Percentiles rank a stretch among this genome's conserved stretches.
phyloP scores from a whole-genome alignment of 1,139 yeast genomes.

The Wickerhamomyces sp. region DNA sequence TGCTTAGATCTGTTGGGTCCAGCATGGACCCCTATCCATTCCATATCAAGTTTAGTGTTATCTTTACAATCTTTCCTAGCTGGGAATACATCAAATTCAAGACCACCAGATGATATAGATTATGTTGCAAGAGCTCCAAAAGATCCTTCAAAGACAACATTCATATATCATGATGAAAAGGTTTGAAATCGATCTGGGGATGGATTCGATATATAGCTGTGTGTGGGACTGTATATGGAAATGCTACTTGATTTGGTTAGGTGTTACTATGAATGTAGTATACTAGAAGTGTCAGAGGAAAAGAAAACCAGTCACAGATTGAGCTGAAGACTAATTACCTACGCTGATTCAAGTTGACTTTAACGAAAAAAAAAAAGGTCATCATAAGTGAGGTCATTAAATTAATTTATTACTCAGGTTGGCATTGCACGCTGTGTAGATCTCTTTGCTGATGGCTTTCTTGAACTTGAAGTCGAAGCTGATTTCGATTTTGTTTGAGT shows the following conservation, averaged over 20 bases:
- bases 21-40: constrained; percentile 72
- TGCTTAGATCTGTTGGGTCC: constrained; percentile 60
- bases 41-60: constrained; percentile 46
- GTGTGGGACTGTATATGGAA: not conserved
- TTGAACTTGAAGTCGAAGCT: not conserved
- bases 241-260: not conserved
- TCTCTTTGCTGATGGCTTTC: not conserved
- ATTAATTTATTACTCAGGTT: not conserved
- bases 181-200: not conserved
- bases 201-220: not conserved
- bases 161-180: constrained; percentile 53
- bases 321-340: too few relatives aligned
- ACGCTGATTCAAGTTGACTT: too few relatives aligned
- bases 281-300: too few relatives aligned
- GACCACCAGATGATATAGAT: constrained; percentile 42
- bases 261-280: too few relatives aligned
- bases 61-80: constrained; percentile 64
- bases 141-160: constrained; percentile 48
- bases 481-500: not conserved
- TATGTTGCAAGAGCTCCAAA: constrained; percentile 51
- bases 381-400: not conserved
- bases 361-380: not conserved
- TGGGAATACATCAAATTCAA: constrained; percentile 38
- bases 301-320: too few relatives aligned
- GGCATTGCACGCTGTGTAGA: not conserved